Evolutionary conservation across 345 rosid species (phyloP), one percentile per base, ranked within the genome.

Genomic region (Hibiscus syriacus): DNA sequence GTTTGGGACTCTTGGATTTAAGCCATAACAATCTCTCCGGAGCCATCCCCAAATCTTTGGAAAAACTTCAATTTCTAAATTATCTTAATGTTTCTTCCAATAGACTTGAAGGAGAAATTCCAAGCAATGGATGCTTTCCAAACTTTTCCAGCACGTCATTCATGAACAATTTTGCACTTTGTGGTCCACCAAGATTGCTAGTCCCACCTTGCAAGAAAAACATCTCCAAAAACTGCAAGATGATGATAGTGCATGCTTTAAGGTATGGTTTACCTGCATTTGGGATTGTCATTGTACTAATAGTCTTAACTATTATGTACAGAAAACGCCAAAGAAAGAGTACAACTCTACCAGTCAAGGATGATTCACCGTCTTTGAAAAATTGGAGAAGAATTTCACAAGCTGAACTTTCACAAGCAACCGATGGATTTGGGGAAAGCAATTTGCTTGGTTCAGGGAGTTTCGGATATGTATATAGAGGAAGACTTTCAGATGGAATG

Each of bases 1-100:
- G 71, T 49, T 50, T 75, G 57, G 5, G 10, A 13, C 11, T 4
- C 3, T 65, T 70, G 26, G 41, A 63, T 68, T 45, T 73, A 4
- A 3, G 14, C 30, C 11, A 11, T 23, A 53, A 53, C n/a, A 23
- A 53, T 53, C 57, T 53, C 5, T 68, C 57, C 7, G 72, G 64
- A 53, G 2, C 4, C 2, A 27, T 46, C 27, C 68, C 56, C 9
- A 65, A 23, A 41, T 65, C 55, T 16, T 29, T 48, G 6, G 49
- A 60, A 11, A 52, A 14, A 17, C 13, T 27, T 10, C 3, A 2
- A 1, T 5, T n/a, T 14, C 23, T 65, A 2, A 65, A 45, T 1
- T 3, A 23, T 52, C 17, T 65, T 14, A 48, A 53, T 0, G 19
- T 25, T 11, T 49, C 25, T 19, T 17, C 20, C 13, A 50, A 50